These are phyloP conservation scores for Talaromyces ruber DNA, from an alignment of 495 filamentous ascomycete genomes.

Conservation along the genomic window DNA sequence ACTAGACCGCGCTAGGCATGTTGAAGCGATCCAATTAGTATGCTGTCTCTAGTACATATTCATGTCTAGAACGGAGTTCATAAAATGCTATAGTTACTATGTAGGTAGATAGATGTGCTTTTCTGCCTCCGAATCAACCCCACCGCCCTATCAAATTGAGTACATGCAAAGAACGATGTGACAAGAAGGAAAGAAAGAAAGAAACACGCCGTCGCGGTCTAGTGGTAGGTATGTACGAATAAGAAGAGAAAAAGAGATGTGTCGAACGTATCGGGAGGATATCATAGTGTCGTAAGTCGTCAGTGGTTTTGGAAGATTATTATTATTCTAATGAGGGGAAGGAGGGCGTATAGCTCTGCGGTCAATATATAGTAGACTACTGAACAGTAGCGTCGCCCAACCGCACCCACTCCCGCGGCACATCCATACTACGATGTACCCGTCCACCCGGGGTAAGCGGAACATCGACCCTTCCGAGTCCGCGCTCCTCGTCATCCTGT, in stretches of 20 bases:
- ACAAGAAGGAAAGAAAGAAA: background rate
- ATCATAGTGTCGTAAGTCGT: slow-evolving; percentile 3
- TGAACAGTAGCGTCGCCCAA: slow-evolving; percentile 30
- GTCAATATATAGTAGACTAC: background rate
- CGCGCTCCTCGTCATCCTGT: slow-evolving; percentile 44
- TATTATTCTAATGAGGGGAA: background rate
- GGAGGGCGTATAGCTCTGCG: background rate
- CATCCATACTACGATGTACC: slow-evolving; percentile 62
- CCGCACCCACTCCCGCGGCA: slow-evolving; percentile 45
- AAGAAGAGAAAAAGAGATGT: background rate
- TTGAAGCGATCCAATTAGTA: too few species aligned
- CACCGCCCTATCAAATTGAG: background rate
- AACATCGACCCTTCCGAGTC: slow-evolving; percentile 47
- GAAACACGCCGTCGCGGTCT: background rate
- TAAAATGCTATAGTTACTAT: too few species aligned
- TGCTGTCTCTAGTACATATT: too few species aligned
- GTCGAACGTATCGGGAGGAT: background rate
- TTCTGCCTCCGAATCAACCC: background rate
- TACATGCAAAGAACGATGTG: background rate
- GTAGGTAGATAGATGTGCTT: background rate
- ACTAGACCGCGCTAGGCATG: background rate
- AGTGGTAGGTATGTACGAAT: background rate
- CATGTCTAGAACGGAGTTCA: too few species aligned
- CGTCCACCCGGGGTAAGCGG: slow-evolving; percentile 64
- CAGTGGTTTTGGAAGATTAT: background rate